A percentile compares a stretch with the other conserved stretches of the same genome.
Evolutionary conservation across 2,329 filamentous ascomycete species (phyloP).

Genomic region (Aspergillus alliaceus): DNA sequence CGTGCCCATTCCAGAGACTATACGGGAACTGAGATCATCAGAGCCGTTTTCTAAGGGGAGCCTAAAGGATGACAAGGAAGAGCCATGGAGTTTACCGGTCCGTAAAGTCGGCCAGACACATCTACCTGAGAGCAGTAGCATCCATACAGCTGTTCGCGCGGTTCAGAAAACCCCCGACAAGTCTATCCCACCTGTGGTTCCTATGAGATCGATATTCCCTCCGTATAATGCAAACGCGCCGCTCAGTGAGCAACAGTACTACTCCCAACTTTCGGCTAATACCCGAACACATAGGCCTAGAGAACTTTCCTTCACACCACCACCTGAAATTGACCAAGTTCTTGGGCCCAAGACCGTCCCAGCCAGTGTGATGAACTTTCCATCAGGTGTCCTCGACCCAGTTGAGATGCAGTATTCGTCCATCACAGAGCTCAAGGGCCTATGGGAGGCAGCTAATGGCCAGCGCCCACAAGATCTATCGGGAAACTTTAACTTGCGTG

Average conservation of each 20-base stretch:
- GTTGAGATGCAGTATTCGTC: constrained; percentile 39
- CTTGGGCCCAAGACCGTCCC: constrained; percentile 44
- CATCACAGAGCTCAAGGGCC: constrained; percentile 36
- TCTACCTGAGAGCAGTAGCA: constrained; percentile 12
- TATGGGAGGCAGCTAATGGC: constrained; percentile 50
- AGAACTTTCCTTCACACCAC: constrained; percentile 30
- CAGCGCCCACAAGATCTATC: constrained; percentile 34
- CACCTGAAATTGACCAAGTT: constrained; percentile 35
- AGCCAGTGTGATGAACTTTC: constrained; percentile 44
- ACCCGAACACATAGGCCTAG: constrained; percentile 17
- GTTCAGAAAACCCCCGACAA: constrained; percentile 20
- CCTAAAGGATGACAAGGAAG: constrained; percentile 1
- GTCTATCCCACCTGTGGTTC: constrained; percentile 32
- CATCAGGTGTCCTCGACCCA: constrained; percentile 35
- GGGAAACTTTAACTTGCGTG: constrained; percentile 40
- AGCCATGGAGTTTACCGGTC: background rate
- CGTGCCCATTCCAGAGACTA: constrained; percentile 11
- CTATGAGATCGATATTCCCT: constrained; percentile 49
- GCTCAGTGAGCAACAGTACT: constrained; percentile 38
- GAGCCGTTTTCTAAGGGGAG: constrained; percentile 14
- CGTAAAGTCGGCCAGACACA: background rate
- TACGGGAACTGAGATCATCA: constrained; percentile 13
- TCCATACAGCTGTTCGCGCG: constrained; percentile 1
- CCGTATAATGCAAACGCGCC: constrained; percentile 41
- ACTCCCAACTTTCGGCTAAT: constrained; percentile 25